Evolutionary conservation across 768 basidiomycete species (phyloP), one percentile per base, ranked within the genome.

Genomic region (Panaeolus papilionaceus): DNA sequence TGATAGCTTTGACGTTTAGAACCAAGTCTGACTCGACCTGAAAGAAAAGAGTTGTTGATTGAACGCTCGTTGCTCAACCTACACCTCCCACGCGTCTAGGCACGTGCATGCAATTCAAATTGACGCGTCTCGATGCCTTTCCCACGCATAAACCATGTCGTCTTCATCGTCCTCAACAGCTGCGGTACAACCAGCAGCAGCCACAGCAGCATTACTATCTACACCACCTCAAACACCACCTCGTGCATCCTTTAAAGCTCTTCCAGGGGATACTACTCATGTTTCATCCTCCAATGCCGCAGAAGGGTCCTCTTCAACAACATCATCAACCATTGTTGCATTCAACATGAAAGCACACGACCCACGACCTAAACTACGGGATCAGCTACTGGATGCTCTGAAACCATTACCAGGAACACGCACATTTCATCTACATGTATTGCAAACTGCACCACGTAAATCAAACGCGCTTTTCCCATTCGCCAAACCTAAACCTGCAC

Each of bases 381-480:
- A 93, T 75, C 78, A 80, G 38, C 82, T 95, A 26, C 80, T 94
- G 64, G 79, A 79, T 6, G 83, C 85, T 10, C 86, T 95, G 63
- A 73, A 79, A 4, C 72, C 71, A 26, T 74, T 93, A 18, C 89
- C 92, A 4, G 93, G 92, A 0, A 85, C 85, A 38, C 89, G 93
- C 62, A 82, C 85, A 68, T 89, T 93, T 73, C 90, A 93, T 75
- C 65, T 95, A 63, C 92, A 95, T 73, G 88, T 90, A 66, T 88
- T 96, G 66, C 82, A 88, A 44, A 88, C 93, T 2, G 78, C 88
- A 0, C 88, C 92, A 10, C 81, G 87, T 62, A 94, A 92, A 75
- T 85, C 89, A 73, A 82, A 84, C 2, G 82, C 84, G 0, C 78
- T 98, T 18, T 98, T 88, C 76, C 94, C 90, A 0, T 95, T 93